phyloP scores from a whole-genome alignment of 495 filamentous ascomycete genomes.

The Aspergillus campestris region DNA sequence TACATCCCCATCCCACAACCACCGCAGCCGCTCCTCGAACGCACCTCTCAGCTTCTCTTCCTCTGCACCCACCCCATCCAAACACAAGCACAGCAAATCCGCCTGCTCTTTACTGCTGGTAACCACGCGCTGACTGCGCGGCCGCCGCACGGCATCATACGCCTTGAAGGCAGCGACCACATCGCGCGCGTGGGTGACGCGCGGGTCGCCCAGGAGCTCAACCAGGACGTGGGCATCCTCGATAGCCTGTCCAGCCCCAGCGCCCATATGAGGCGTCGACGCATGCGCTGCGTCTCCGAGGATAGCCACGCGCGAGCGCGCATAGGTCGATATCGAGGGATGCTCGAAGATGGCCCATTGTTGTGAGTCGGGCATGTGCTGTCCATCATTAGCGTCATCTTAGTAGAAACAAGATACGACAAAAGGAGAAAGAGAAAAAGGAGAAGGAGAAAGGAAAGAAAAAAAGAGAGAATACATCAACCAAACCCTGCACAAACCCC shows the following conservation, averaged over 20 bases:
- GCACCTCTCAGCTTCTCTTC: conserved; percentile 32
- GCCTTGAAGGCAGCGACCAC: conserved; percentile 44
- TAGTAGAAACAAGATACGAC: too few species aligned
- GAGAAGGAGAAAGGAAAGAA: neutral
- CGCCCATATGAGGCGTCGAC: conserved; percentile 59
- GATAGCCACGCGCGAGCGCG: conserved; percentile 45
- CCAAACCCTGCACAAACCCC: conserved; percentile 32
- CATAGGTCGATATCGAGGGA: conserved; percentile 46
- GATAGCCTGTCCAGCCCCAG: conserved; percentile 59
- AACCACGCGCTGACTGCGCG: conserved; percentile 42
- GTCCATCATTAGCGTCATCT: conserved; percentile 5
- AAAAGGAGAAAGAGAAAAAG: neutral
- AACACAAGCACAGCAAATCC: conserved; percentile 32
- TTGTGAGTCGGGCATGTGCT: conserved; percentile 38
- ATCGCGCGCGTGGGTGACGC: conserved; percentile 14
- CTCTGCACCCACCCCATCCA: conserved; percentile 35
- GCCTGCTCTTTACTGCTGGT: conserved; percentile 39
- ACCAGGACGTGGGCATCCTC: conserved; percentile 58
- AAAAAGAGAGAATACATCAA: conserved; percentile 26
- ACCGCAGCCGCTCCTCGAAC: conserved; percentile 35
- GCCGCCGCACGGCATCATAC: conserved; percentile 52
- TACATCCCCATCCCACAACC: conserved; percentile 43
- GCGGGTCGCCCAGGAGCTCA: conserved; percentile 40
- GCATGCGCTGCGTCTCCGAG: conserved; percentile 67
- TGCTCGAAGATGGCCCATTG: conserved; percentile 61